These are phyloP conservation scores for Coffea canephora DNA, from an alignment of 257 asterid genomes.

Conservation along the genomic window DNA sequence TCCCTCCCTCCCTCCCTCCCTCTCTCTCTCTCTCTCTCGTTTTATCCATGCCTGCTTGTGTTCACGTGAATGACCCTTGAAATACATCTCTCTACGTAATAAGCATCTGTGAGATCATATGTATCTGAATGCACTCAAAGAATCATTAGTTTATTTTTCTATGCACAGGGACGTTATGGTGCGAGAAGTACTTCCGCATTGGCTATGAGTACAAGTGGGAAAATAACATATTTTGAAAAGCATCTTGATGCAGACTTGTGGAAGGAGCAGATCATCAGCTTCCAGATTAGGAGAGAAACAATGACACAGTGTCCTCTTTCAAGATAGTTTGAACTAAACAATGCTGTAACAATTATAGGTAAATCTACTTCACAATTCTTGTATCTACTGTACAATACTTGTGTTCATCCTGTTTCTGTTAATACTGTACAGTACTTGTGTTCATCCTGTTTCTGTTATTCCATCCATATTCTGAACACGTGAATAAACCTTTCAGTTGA, in stretches of 20 bases:
- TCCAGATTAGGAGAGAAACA: slow-evolving; percentile 27
- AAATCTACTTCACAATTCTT: too few relatives aligned
- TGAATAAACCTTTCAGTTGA: too few relatives aligned
- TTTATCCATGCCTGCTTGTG: background rate
- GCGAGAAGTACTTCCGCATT: slow-evolving; percentile 74
- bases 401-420: too few relatives aligned
- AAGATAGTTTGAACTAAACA: background rate
- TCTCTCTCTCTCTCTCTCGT: background rate
- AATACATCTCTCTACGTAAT: too few relatives aligned
- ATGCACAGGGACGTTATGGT: slow-evolving; percentile 61
- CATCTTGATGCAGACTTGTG: slow-evolving; percentile 45
- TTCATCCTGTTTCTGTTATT: too few relatives aligned
- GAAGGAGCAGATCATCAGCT: slow-evolving; percentile 52
- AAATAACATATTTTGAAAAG: slow-evolving; percentile 48
- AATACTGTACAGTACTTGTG: too few relatives aligned
- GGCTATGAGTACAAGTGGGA: slow-evolving; percentile 34
- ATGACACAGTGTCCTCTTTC: background rate
- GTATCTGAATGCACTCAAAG: background rate
- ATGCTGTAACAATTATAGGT: background rate
- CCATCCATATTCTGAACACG: too few relatives aligned
- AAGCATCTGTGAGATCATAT: background rate
- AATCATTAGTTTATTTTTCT: background rate
- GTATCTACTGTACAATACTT: too few relatives aligned
- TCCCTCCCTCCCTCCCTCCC: background rate
- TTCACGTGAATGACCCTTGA: background rate